Conservation (phyloP, 192 early-diverging fungal species). For the Lobosporangium transversale region DNA sequence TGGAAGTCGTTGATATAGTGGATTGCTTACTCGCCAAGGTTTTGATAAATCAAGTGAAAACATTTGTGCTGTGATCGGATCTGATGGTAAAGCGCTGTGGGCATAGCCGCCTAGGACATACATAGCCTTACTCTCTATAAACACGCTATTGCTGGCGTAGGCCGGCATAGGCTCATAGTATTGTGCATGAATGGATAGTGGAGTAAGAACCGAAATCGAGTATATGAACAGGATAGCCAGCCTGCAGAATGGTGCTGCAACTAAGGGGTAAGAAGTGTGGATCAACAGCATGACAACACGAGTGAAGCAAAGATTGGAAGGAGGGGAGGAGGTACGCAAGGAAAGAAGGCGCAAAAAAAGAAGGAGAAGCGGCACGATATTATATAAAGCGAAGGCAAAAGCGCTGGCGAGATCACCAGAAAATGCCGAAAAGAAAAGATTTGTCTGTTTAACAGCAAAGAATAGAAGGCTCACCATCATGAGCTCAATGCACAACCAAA, state of each 20-base stretch:
- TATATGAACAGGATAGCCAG: not conserved
- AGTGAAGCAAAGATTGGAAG: not conserved
- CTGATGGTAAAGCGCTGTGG: too few species aligned
- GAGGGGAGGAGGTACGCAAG: too few species aligned
- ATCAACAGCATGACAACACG: not conserved
- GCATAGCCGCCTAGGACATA: slow-evolving; percentile 17
- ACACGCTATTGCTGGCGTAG: not conserved
- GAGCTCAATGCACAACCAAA: too few species aligned
- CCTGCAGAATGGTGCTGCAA: not conserved
- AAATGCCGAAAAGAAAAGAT: too few species aligned
- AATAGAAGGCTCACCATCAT: too few species aligned
- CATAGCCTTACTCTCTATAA: slow-evolving; percentile 4
- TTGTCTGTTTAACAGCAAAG: too few species aligned
- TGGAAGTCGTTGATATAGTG: not conserved
- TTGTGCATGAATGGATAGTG: not conserved
- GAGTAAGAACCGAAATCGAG: not conserved
- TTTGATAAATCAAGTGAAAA: slow-evolving; percentile 21
- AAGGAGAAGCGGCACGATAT: too few species aligned
- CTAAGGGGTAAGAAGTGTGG: not conserved
- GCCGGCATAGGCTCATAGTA: not conserved
- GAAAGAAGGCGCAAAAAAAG: too few species aligned
- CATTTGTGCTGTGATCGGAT: slow-evolving; percentile 3
- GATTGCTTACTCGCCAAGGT: not conserved
- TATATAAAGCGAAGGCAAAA: too few species aligned
- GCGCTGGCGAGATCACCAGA: too few species aligned